phyloP scores from a whole-genome alignment of 2,329 filamentous ascomycete species.

The Paramyrothecium roridum region DNA sequence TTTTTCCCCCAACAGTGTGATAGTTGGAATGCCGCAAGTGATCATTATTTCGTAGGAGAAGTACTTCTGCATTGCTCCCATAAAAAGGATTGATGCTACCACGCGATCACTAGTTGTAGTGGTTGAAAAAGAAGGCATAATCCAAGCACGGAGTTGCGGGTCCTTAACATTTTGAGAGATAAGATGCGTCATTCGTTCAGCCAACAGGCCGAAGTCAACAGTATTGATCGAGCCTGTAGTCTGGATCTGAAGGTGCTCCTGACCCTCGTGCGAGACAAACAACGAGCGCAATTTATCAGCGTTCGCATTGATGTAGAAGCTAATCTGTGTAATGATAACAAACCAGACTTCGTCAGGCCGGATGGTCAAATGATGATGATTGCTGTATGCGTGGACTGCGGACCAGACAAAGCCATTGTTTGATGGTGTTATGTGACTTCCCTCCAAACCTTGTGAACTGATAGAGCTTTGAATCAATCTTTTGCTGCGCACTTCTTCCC shows the following conservation, averaged over 20 bases:
- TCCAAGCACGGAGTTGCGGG: constrained; percentile 37
- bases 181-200: constrained; percentile 32
- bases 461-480: neutral
- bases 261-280: constrained; percentile 39
- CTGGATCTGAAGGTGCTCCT: constrained; percentile 10
- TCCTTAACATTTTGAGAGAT: constrained; percentile 40
- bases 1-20: constrained; percentile 46
- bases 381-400: constrained; percentile 33
- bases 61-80: constrained; percentile 48
- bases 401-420: constrained; percentile 37
- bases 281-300: constrained; percentile 37
- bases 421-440: neutral
- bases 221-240: neutral
- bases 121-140: constrained; percentile 50
- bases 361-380: constrained; percentile 41
- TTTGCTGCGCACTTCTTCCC: neutral
- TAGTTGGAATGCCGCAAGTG: constrained; percentile 48
- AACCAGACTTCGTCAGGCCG: constrained; percentile 54
- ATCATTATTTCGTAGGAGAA: constrained; percentile 22
- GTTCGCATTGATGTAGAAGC: constrained; percentile 41
- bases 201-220: constrained; percentile 18
- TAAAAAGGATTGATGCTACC: constrained; percentile 44
- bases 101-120: constrained; percentile 40
- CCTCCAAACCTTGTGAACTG: neutral
- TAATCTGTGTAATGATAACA: constrained; percentile 45